Conservation (phyloP, 2,329 filamentous ascomycete species). For the Cryoendolithus antarcticus region DNA sequence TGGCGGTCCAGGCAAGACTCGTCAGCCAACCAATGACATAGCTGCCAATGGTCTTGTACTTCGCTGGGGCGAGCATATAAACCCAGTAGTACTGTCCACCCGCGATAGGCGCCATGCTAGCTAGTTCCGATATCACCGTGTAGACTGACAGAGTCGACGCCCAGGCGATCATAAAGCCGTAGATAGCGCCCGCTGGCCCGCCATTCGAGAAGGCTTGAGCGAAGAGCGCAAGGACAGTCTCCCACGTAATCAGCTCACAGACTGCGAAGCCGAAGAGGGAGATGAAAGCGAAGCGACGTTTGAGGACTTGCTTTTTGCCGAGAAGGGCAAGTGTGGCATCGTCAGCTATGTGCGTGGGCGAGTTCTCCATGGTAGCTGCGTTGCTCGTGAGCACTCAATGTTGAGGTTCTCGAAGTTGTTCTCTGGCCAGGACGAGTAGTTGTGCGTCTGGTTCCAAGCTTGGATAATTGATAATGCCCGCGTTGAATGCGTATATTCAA, state of each 20-base stretch:
- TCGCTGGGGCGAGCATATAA: slow-evolving; percentile 32
- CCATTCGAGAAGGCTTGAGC: slow-evolving; percentile 32
- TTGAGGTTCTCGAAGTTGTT: neutral
- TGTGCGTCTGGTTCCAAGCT: too few relatives aligned
- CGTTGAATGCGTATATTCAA: neutral
- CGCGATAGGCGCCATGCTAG: slow-evolving; percentile 35
- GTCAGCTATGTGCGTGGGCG: slow-evolving; percentile 16
- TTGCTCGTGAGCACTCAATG: neutral
- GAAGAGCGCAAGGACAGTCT: slow-evolving; percentile 34
- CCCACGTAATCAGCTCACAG: slow-evolving; percentile 35
- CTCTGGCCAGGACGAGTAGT: too few relatives aligned
- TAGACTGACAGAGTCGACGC: slow-evolving; percentile 36
- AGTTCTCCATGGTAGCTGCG: slow-evolving; percentile 10
- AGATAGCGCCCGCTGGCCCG: slow-evolving; percentile 38
- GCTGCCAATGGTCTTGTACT: slow-evolving; percentile 29
- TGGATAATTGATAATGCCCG: neutral
- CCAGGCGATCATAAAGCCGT: slow-evolving; percentile 42
- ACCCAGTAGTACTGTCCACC: slow-evolving; percentile 37
- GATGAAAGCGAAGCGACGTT: slow-evolving; percentile 31
- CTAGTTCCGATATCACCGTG: slow-evolving; percentile 36
- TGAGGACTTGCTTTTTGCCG: slow-evolving; percentile 35
- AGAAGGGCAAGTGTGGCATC: slow-evolving; percentile 29
- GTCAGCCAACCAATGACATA: slow-evolving; percentile 35
- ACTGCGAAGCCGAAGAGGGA: slow-evolving; percentile 34
- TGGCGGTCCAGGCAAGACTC: slow-evolving; percentile 31